Evolutionary conservation across 2,329 filamentous ascomycete genomes (phyloP), one percentile per base, ranked within the genome.

Genomic region (Venturia oleaginea): DNA sequence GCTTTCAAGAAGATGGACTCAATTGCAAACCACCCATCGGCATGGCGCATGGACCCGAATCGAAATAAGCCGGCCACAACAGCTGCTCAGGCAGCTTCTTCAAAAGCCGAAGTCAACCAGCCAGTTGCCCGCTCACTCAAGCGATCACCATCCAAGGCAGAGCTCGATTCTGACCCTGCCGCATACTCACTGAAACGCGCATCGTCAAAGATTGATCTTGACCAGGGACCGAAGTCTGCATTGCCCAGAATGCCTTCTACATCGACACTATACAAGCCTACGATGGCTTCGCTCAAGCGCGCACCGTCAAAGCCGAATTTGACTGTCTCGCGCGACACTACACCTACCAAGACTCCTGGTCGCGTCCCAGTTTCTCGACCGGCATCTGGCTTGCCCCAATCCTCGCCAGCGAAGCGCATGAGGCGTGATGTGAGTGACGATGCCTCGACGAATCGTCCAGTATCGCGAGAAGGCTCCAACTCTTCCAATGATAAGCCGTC

Each of bases 1-100:
- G 85, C 93, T 71, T 97, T 97, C 78, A 91, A 91, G 77, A 97
- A 96, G 80, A 97, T 97, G 93, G 92, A 96, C 73, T 97, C 92
- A 1, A 97, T 97, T 72, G 90, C 86, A 54, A 87, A 87, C 67
- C 92, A 97, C 73, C 82, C 91, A 10, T 96, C 92, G 13, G 84
- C 88, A 19, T 94, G 87, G 78, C 83, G 90, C 67, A 82, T 83
- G 27, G 80, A 84, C 66, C 76, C 80, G 4, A 80, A 82, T 10
- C 75, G 79, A 68, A 82, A 83, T n/a, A 83, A 84, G 11, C 73
- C 40, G 19, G 37, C 46, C 77, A 67, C 68, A 10, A 66, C 67
- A 4, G 68, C 70, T 40, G 55, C 73, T 13, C 73, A 74, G 68
- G 73, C 72, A 59, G 69, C 73, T 24, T 69, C 69, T 17, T 74